Conservation (phyloP, 2,329 filamentous ascomycete genomes). For the Pseudocercospora crystallina region DNA sequence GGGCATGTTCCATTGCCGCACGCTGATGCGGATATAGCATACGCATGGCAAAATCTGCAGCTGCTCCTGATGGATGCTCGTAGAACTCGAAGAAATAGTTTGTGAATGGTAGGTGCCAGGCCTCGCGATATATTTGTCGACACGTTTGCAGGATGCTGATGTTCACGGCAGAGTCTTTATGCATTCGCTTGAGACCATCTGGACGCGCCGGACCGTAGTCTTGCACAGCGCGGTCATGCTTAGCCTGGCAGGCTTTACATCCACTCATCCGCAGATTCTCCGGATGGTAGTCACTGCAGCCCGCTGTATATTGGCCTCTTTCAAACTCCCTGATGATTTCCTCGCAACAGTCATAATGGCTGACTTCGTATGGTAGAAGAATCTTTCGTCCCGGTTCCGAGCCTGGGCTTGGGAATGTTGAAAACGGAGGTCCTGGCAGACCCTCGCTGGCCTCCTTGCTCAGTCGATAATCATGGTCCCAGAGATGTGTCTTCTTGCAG, state of each 20-base stretch:
- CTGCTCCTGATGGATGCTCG: too few species aligned
- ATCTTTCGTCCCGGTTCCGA: too few species aligned
- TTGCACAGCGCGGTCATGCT: neutral
- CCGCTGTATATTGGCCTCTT: neutral
- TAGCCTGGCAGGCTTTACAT: neutral
- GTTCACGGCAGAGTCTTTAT: neutral
- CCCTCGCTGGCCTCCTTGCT: too few species aligned
- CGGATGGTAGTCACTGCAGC: neutral
- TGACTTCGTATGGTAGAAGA: too few species aligned
- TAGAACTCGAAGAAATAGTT: neutral
- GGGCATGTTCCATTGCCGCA: too few species aligned
- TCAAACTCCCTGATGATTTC: neutral
- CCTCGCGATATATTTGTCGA: neutral
- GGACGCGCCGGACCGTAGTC: neutral
- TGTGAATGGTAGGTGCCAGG: neutral
- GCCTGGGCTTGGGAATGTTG: too few species aligned
- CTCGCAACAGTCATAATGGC: too few species aligned
- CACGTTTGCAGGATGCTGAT: neutral
- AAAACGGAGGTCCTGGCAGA: too few species aligned
- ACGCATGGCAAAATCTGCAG: neutral
- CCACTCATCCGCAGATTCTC: neutral
- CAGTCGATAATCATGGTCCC: too few species aligned
- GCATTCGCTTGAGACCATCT: neutral
- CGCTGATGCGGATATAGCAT: neutral
- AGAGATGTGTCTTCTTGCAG: too few species aligned